Evolutionary conservation across 179 eudicot genomes (phyloP), one percentile per base, ranked within the genome.

Genomic region (Vitellaria paradoxa): DNA sequence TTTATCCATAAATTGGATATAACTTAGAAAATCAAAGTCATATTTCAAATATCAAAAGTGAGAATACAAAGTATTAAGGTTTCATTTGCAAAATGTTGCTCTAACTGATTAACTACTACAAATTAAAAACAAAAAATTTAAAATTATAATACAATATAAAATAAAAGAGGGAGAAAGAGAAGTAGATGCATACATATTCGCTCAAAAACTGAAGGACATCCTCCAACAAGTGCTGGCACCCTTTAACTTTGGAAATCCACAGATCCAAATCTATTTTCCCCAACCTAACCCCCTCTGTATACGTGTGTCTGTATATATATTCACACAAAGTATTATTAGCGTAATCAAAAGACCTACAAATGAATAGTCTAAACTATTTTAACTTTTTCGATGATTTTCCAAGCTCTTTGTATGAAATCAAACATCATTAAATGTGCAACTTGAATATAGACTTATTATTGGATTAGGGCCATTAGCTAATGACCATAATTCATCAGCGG

Each of bases 151-250:
- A 5, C 9, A 5, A 20, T 7, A 3, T 7, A n/a, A 8, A 13
- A 17, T 20, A 7, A 12, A 5, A 49, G 40, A 23, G 20, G 23
- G 66, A 71, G 68, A 65, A 53, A 71, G 65, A 53, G 63, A 78
- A 49, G 64, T 30, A 60, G 15, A 53, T 20, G 26, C 80, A 73
- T 82, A 92, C 97, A 68, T 87, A 89, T 91, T 92, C 97, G 86
- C 97, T 91, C 24, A 92, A 85, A 75, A 91, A 92, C 85, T 92
- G 95, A 63, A 92, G 93, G 86, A 91, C 95, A 65, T 92, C 93
- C 86, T 92, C 97, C 62, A 93, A 87, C 81, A 92, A 85, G 86
- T 92, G 97, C 56, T 92, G 93, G 65, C 97, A 92, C 7, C 91
- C 95, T 88, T 92, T 89, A 71, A 92, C 97, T 86, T 91, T 89